A percentile compares a stretch with the other conserved stretches of the same genome.
Conservation (phyloP, 202 grass and related monocot species). For the Schoenoplectus triqueter region DNA sequence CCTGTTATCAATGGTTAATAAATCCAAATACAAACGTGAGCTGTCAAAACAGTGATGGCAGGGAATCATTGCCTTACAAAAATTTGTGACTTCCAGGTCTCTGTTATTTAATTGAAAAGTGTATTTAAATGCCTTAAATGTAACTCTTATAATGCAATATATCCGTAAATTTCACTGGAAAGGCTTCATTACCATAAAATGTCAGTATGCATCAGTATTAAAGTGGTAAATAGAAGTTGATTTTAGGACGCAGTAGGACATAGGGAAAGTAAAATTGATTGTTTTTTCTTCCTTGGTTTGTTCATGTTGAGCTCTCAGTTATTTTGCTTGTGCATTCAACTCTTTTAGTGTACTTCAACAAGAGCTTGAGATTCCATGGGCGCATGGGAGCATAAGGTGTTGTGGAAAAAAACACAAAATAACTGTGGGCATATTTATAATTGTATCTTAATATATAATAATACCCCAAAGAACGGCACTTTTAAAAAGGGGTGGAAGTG, state of each 20-base stretch:
- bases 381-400: not conserved
- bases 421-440: not conserved
- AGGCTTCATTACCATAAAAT: not conserved
- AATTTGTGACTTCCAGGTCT: not conserved
- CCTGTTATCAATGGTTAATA: not conserved
- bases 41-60: not conserved
- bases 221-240: not conserved
- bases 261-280: not conserved
- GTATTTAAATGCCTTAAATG: not conserved
- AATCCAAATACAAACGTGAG: not conserved
- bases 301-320: constrained; percentile 5
- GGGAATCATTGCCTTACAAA: not conserved
- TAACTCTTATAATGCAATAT: not conserved
- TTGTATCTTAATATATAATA: not conserved
- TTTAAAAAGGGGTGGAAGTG: constrained; percentile 87
- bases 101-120: not conserved
- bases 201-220: not conserved
- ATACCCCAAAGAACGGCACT: constrained; percentile 96
- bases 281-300: not conserved
- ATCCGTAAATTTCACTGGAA: not conserved
- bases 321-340: not conserved
- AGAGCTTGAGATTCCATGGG: not conserved
- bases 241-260: not conserved
- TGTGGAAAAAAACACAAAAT: not conserved
- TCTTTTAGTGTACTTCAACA: not conserved